Evolutionary conservation across 2,329 filamentous ascomycete genomes (phyloP).

Genomic region (Ophiostoma tasmaniense): DNA sequence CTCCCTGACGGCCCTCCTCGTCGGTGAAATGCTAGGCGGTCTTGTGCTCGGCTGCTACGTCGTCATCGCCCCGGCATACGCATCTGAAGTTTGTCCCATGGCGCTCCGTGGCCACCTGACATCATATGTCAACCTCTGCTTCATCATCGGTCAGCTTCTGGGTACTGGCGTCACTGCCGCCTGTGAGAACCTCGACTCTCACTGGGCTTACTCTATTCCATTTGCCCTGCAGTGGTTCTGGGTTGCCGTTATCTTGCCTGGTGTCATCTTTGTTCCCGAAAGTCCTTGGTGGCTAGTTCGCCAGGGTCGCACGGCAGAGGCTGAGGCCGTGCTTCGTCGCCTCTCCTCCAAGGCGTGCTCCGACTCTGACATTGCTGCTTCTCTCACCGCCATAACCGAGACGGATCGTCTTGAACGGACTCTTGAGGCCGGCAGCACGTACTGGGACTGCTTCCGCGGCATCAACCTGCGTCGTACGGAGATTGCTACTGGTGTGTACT

Average conservation of each 20-base stretch:
- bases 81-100: constrained; percentile 52
- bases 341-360: constrained; percentile 32
- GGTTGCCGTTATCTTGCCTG: constrained; percentile 37
- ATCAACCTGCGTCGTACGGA: constrained; percentile 44
- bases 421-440: constrained; percentile 41
- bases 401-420: constrained; percentile 50
- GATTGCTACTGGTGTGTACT: constrained; percentile 52
- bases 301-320: constrained; percentile 34
- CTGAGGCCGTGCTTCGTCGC: constrained; percentile 31
- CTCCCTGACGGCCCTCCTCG: constrained; percentile 46
- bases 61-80: constrained; percentile 50
- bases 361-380: constrained; percentile 37
- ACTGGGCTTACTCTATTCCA: constrained; percentile 44
- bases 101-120: constrained; percentile 50
- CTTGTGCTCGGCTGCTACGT: constrained; percentile 54
- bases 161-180: constrained; percentile 40
- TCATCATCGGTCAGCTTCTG: constrained; percentile 53
- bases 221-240: constrained; percentile 45
- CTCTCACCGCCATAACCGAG: constrained; percentile 47
- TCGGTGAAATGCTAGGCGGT: constrained; percentile 52
- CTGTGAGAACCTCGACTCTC: constrained; percentile 31
- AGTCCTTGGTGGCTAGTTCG: constrained; percentile 44
- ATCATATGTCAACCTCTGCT: constrained; percentile 53
- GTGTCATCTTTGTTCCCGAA: constrained; percentile 40
- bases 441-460: constrained; percentile 43